Conservation (phyloP, 2,329 filamentous ascomycete species). For the Hypoxylon rubiginosum region DNA sequence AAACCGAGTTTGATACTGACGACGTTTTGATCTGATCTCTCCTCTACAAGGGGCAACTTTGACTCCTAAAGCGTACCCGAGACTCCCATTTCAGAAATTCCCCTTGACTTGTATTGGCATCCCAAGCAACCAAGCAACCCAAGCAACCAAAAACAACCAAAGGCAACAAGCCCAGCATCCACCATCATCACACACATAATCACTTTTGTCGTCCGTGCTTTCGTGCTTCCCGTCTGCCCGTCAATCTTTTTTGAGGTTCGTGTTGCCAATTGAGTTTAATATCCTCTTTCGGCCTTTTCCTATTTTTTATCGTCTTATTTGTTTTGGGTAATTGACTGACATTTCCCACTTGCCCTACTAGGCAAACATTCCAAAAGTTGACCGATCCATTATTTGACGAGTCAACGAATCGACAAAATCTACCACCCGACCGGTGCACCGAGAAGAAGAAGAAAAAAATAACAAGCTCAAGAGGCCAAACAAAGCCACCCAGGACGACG, state of each 20-base stretch:
- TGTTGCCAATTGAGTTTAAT: conserved; percentile 26
- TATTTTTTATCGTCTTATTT: background rate
- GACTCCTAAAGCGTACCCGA: conserved; percentile 54
- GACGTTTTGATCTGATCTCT: conserved; percentile 56
- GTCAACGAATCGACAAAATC: conserved; percentile 6
- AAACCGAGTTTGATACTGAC: conserved; percentile 55
- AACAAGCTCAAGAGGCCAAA: conserved; percentile 42
- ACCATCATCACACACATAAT: conserved; percentile 3
- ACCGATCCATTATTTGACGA: conserved; percentile 16
- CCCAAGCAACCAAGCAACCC: background rate
- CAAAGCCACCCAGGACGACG: conserved; percentile 17
- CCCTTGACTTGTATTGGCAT: conserved; percentile 35
- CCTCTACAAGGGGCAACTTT: conserved; percentile 56
- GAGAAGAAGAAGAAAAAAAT: conserved; percentile 6
- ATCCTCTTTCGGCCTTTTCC: background rate
- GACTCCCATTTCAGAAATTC: conserved; percentile 39
- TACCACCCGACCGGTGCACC: conserved; percentile 37
- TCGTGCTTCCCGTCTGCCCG: conserved; percentile 3
- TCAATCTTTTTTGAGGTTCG: conserved; percentile 25
- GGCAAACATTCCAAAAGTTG: conserved; percentile 29
- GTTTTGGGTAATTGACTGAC: conserved; percentile 43
- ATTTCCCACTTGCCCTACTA: conserved; percentile 38
- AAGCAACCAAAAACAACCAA: background rate
- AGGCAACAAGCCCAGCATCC: conserved; percentile 9
- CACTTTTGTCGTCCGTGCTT: conserved; percentile 14